These are phyloP conservation scores for Eremothecium sinecaudum DNA, from an alignment of 1,139 yeast species.

Conservation along the genomic window DNA sequence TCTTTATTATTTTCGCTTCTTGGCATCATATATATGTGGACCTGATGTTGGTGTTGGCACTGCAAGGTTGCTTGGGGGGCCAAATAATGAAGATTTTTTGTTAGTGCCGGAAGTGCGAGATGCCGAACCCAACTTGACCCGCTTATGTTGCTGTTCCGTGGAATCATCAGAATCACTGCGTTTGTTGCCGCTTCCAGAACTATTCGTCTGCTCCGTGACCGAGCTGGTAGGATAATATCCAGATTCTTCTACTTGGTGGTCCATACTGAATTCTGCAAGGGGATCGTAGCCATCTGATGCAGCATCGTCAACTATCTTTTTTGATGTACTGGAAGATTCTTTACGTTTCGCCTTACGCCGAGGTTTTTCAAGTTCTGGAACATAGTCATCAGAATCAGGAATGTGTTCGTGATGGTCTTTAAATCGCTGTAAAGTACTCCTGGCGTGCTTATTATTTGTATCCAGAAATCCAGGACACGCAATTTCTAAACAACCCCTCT, in stretches of 20 bases:
- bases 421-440: conserved; percentile 7
- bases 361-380: conserved; percentile 10
- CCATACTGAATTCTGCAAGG: conserved; percentile 5
- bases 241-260: no score
- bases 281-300: conserved; percentile 2
- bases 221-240: no score
- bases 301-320: conserved; percentile 7
- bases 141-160: no score
- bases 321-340: conserved; percentile 1
- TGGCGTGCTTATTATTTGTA: conserved; percentile 12
- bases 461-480: conserved; percentile 33
- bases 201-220: no score
- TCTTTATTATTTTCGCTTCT: no score
- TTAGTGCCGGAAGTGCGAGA: conserved; percentile 15
- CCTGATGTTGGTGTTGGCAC: conserved; percentile 9
- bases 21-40: conserved; percentile 14
- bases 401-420: conserved; percentile 12
- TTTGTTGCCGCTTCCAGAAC: no score
- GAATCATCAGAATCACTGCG: no score
- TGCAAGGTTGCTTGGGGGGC: conserved; percentile 9
- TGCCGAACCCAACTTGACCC: neutral
- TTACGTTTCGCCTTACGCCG: neutral
- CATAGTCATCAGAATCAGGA: conserved; percentile 17
- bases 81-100: conserved; percentile 29
- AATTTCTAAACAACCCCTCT: conserved; percentile 34